Evolutionary conservation across 768 basidiomycete genomes (phyloP), one percentile per base, ranked within the genome.

Genomic region (Amanita subjunquillea): DNA sequence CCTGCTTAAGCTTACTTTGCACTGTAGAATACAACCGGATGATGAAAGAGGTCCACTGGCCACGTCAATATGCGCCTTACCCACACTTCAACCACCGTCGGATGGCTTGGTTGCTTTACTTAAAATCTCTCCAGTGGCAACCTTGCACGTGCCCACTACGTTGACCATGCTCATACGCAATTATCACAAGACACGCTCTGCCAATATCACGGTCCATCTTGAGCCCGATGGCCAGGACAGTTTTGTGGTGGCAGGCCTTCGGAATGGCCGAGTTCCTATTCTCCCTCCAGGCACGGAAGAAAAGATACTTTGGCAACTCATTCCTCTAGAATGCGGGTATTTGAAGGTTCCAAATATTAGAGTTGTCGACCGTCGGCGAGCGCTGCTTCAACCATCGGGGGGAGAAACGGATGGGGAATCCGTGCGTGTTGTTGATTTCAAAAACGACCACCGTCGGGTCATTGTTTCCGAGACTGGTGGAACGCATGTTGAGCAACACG

Each of bases 221-320:
- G 91, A 95, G 50, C 74, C 81, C 1, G 82, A 85, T 13, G 55
- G 67, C 0, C 67, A 75, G 10, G 88, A 89, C 39, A 73, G 76
- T n/a, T 95, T 96, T 65, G 80, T 93, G 13, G 79, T 92, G 40
- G 78, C 88, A 2, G 93, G 94, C 0, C 63, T 87, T 34, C 72
- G 88, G 44, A 77, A 71, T 46, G 80, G 81, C 3, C 76, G 82
- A 8, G 57, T 91, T 7, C 83, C 89, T 2, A 67, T 85, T 42
- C 68, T 97, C n/a, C 69, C 88, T 40, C 85, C 91, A 0, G 83
- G 83, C 4, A 69, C 73, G 25, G 87, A 90, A 63, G 82, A 82
- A 58, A 73, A 65, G 54, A 48, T 91, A 20, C 67, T 67, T 8
- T 91, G 87, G 85, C 77, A 74, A 27, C 62, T 90, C 30, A 75